These are phyloP conservation scores for Teratosphaeria nubilosa DNA, from an alignment of 2,329 filamentous ascomycete genomes.

Conservation along the genomic window DNA sequence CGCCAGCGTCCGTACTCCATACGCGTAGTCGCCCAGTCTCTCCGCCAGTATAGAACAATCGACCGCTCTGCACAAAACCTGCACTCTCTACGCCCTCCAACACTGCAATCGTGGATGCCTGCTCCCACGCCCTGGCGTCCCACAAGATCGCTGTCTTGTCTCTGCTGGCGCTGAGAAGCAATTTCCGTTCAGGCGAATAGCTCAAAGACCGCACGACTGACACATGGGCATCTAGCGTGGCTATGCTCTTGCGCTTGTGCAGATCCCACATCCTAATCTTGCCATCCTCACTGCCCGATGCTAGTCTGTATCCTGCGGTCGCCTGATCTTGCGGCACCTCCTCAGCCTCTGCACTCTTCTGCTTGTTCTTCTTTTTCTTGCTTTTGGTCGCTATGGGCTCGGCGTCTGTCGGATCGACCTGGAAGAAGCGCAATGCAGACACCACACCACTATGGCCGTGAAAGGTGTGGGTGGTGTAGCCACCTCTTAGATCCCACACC, in stretches of 20 bases:
- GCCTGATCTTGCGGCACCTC: conserved; percentile 39
- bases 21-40: conserved; percentile 72
- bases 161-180: conserved; percentile 72
- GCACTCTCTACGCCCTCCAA: conserved; percentile 77
- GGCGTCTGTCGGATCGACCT: conserved; percentile 31
- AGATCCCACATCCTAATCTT: conserved; percentile 88
- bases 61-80: conserved; percentile 64
- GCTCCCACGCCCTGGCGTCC: conserved; percentile 79
- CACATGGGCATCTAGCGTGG: conserved; percentile 80
- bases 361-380: conserved; percentile 37
- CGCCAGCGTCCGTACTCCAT: conserved; percentile 69
- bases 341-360: conserved; percentile 38
- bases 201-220: conserved; percentile 85
- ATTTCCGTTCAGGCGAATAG: conserved; percentile 64
- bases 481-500: conserved; percentile 87
- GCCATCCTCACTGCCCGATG: conserved; percentile 88
- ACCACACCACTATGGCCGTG: conserved; percentile 85
- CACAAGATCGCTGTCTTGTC: conserved; percentile 93
- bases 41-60: conserved; percentile 71
- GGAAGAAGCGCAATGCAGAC: conserved; percentile 86
- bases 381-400: conserved; percentile 18
- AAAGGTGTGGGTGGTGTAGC: conserved; percentile 90
- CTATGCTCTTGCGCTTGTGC: conserved; percentile 66
- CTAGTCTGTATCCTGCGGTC: conserved; percentile 61
- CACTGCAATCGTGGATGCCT: conserved; percentile 68